Conservation (phyloP, 345 rosid species). For the Salix viminalis region DNA sequence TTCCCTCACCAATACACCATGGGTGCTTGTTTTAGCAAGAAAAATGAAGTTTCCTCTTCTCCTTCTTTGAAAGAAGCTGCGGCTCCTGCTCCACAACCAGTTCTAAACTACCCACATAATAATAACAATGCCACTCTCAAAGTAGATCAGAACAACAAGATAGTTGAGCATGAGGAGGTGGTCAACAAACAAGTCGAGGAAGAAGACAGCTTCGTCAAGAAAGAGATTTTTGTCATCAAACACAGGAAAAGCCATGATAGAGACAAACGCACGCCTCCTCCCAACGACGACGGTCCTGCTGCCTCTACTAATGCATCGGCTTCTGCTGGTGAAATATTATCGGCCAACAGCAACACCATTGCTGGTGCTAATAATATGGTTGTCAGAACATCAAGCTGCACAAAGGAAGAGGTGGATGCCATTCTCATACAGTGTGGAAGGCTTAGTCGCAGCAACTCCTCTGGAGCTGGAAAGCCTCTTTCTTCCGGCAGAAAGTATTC, state of each 20-base stretch:
- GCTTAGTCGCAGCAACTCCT: conserved; percentile 79
- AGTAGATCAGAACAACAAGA: not conserved
- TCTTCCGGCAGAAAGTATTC: conserved; percentile 52
- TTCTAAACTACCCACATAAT: not conserved
- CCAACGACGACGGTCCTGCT: not conserved
- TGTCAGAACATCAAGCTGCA: conserved; percentile 55
- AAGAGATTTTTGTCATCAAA: conserved; percentile 72
- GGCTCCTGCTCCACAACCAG: conserved; percentile 6
- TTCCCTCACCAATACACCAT: conserved; percentile 12
- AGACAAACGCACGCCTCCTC: conserved; percentile 30
- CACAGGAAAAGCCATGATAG: conserved; percentile 77
- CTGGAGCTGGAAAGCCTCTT: conserved; percentile 32
- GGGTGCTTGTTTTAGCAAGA: conserved; percentile 73
- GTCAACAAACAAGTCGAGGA: not conserved
- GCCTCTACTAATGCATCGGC: conserved; percentile 2
- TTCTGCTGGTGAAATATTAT: conserved; percentile 15
- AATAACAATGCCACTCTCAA: conserved; percentile 5
- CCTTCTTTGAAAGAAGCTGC: conserved; percentile 6
- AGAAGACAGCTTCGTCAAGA: conserved; percentile 38
- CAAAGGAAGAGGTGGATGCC: conserved; percentile 85
- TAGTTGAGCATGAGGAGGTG: conserved; percentile 1
- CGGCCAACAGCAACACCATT: not conserved
- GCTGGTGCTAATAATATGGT: conserved; percentile 1
- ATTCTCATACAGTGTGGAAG: conserved; percentile 90
- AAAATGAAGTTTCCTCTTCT: conserved; percentile 29